Evolutionary conservation across 2,329 filamentous ascomycete genomes (phyloP), one percentile per base, ranked within the genome.

Genomic region (Hypoxylon sp.): DNA sequence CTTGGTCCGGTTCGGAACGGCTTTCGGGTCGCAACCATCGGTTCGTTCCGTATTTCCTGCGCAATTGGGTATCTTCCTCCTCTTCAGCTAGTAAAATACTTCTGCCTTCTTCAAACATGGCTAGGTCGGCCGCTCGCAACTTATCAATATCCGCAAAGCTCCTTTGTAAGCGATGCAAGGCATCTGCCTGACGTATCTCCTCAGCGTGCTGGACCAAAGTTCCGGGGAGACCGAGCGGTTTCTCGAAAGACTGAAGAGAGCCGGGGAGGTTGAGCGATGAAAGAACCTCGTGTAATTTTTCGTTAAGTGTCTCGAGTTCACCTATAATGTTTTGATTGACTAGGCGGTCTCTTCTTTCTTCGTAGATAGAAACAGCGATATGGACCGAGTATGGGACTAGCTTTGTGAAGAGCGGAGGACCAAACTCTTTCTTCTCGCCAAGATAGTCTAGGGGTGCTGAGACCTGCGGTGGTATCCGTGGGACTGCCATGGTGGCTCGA

Each of bases 311-410:
- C 74, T 98, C 94, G 3, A 98, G 83, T 75, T 97, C 91, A 25
- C 91, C 90, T 52, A 98, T 91, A 32, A 98, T 93, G 55, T 89
- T 92, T 72, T 93, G 92, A 76, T 96, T 97, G 46, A 99, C 91
- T 63, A 97, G 83, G n/a, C 94, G 88, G 78, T 99, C 94, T 63
- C 94, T 87, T 13, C 94, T 88, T 76, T 98, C 94, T 60, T 94
- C 94, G 76, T 99, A 99, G 34, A 98, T 97, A 51, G 93, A 97
- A 1, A 94, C 93, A 6, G 96, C 96, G 52, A 98, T 88, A 75
- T 99, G 96, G 0, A 98, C 96, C 0, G 94, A 94, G 77, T 98
- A 98, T 0, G 96, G 96, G 0, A 99, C 96, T 1, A 99, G 86
- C 74, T 95, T 96, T 1, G 92, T 89, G 77, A 99, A 98, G 0